Base-by-base conservation (phyloP, 768 basidiomycete species). In the Kwoniella bestiolae region DNA sequence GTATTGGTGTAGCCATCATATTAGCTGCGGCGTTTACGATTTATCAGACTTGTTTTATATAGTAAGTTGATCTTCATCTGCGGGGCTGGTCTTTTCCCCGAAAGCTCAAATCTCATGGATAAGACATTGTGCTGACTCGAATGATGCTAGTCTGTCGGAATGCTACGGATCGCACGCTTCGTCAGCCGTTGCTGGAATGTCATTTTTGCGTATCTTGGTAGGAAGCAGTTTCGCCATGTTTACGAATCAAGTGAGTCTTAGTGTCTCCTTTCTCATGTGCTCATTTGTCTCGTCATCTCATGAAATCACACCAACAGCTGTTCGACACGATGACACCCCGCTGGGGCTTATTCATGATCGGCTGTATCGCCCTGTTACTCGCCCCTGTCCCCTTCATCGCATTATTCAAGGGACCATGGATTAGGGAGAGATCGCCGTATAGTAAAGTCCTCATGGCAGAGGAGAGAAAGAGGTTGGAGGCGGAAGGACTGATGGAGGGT, bases 101-200 rank as follows among this genome's bases (percentile, higher is more conserved):
- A n/a, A n/a, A n/a, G n/a, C n/a, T n/a, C n/a, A n/a, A n/a, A n/a
- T n/a, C n/a, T n/a, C n/a, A n/a, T n/a, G n/a, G n/a, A n/a, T n/a
- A n/a, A n/a, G n/a, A n/a, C n/a, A n/a, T n/a, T 49, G 11, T 57
- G 29, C 57, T 50, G 25, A 51, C n/a, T n/a, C n/a, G n/a, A n/a
- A n/a, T n/a, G n/a, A n/a, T n/a, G n/a, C 14, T n/a, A 72, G 68
- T 59, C 80, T 89, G 11, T 86, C 88, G 3, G 88, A 89, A 79
- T 87, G 87, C 84, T 88, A 74, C 18, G 84, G 73, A 6, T 68
- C 75, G 3, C 89, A 86, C 72, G 88, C 89, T 5, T 88, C 87
- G 0, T 88, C 87, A 0, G 88, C 88, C 12, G 80, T 89, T 14
- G 88, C 89, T 1, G 89, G 86, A 1, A 88, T 89, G 77, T 87